These are phyloP conservation scores for Rhodomyrtus psidioides DNA, from an alignment of 441 rosid genomes.

Conservation along the genomic window DNA sequence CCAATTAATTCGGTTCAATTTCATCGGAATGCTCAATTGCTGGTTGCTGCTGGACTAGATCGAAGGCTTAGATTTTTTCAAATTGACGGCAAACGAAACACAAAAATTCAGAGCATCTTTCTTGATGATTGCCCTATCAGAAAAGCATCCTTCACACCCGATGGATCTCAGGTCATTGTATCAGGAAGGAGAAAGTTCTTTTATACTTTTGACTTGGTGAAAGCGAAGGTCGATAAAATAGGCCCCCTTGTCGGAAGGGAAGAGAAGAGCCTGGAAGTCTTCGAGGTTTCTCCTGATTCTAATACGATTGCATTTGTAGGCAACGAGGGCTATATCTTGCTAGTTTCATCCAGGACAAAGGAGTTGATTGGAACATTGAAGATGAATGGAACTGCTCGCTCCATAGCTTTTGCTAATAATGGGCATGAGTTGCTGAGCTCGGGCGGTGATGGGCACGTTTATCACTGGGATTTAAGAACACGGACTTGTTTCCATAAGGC, in stretches of 20 bases:
- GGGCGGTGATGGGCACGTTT: slow-evolving; percentile 88
- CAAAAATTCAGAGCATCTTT: slow-evolving; percentile 75
- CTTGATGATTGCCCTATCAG: slow-evolving; percentile 83
- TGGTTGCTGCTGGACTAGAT: slow-evolving; percentile 75
- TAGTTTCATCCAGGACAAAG: slow-evolving; percentile 79
- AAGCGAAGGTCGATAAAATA: slow-evolving; percentile 67
- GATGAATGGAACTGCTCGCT: slow-evolving; percentile 82
- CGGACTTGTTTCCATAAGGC: slow-evolving; percentile 71
- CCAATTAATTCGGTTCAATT: slow-evolving; percentile 76
- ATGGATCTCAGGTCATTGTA: slow-evolving; percentile 85
- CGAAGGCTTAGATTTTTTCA: slow-evolving; percentile 68
- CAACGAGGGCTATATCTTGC: slow-evolving; percentile 70
- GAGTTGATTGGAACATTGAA: slow-evolving; percentile 76
- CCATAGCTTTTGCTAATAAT: slow-evolving; percentile 56
- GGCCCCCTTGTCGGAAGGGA: slow-evolving; percentile 91
- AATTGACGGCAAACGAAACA: slow-evolving; percentile 87
- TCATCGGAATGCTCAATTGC: slow-evolving; percentile 76
- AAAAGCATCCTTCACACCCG: slow-evolving; percentile 76
- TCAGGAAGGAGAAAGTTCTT: slow-evolving; percentile 90
- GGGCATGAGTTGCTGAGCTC: slow-evolving; percentile 73
- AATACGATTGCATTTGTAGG: slow-evolving; percentile 72
- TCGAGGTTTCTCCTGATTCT: slow-evolving; percentile 84
- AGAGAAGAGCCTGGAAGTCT: slow-evolving; percentile 85
- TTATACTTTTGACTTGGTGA: slow-evolving; percentile 79
- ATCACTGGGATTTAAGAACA: slow-evolving; percentile 84